Evolutionary conservation across 2,329 filamentous ascomycete genomes (phyloP).

Genomic region (Fusarium praegraminearum): DNA sequence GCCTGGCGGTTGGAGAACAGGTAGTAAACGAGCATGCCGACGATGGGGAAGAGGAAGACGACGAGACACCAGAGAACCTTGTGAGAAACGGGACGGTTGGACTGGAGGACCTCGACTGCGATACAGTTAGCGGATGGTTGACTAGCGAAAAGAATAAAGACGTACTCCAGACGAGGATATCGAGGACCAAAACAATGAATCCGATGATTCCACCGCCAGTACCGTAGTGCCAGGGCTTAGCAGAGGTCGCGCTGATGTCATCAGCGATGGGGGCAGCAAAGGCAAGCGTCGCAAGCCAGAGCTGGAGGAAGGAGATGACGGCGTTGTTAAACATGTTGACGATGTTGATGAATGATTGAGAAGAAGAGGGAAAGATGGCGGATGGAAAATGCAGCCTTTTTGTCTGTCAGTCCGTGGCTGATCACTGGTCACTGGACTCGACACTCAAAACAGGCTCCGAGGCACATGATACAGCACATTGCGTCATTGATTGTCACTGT

Average conservation of each 20-base stretch:
- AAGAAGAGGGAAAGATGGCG: background rate
- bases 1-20: constrained; percentile 71
- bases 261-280: constrained; percentile 58
- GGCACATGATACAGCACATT: constrained; percentile 25
- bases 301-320: constrained; percentile 42
- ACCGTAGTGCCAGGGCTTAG: constrained; percentile 68
- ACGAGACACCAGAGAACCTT: constrained; percentile 73
- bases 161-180: constrained; percentile 73
- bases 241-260: constrained; percentile 51
- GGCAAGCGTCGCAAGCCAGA: constrained; percentile 62
- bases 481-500: constrained; percentile 19
- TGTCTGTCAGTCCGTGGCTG: background rate
- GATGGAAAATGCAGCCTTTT: constrained; percentile 1
- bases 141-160: constrained; percentile 28
- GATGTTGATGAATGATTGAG: background rate
- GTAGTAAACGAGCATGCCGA: constrained; percentile 72
- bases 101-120: constrained; percentile 73
- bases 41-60: constrained; percentile 73
- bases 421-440: too few relatives aligned
- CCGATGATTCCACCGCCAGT: constrained; percentile 71
- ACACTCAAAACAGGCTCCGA: constrained; percentile 16
- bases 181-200: constrained; percentile 70
- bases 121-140: background rate
- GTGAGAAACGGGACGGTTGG: constrained; percentile 66
- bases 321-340: constrained; percentile 33